A percentile compares a stretch with the other conserved stretches of the same genome.
Evolutionary conservation across 1,284 basidiomycete species (phyloP).

Genomic region (Sporisorium graminicola): DNA sequence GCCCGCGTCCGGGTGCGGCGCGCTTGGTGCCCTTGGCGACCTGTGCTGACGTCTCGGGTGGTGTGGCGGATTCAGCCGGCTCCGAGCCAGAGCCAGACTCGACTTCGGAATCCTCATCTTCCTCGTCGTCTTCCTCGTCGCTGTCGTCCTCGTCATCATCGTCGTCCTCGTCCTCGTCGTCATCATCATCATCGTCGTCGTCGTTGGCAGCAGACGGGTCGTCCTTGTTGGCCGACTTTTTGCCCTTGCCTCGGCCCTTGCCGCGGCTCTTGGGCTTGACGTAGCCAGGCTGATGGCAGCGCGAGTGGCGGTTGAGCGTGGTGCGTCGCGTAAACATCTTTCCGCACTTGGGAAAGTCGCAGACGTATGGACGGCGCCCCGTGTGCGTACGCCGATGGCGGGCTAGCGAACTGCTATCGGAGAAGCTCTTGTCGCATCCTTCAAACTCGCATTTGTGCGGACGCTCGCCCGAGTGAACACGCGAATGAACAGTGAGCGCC

Average conservation of each 20-base stretch:
- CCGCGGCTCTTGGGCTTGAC: conserved; percentile 58
- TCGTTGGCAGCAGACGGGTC: conserved; percentile 22
- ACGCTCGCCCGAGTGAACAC: conserved; percentile 89
- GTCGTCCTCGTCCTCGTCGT: conserved; percentile 57
- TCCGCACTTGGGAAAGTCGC: conserved; percentile 65
- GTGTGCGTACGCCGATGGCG: conserved; percentile 81
- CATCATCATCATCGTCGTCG: conserved; percentile 48
- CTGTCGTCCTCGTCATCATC: conserved; percentile 49
- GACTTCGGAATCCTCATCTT: conserved; percentile 24
- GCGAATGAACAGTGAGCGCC: conserved; percentile 84
- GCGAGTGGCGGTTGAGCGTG: conserved; percentile 68
- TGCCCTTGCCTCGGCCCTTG: conserved; percentile 49
- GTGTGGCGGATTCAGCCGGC: conserved; percentile 33
- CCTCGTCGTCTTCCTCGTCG: conserved; percentile 33
- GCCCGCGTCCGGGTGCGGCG: conserved; percentile 32
- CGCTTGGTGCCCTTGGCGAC: conserved; percentile 44
- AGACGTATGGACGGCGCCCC: conserved; percentile 70
- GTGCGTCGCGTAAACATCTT: conserved; percentile 69
- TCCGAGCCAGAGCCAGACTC: conserved; percentile 42
- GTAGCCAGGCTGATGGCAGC: conserved; percentile 63
- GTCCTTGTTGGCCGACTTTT: conserved; percentile 42
- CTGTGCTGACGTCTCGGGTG: conserved; percentile 42
- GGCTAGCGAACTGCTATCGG: conserved; percentile 74
- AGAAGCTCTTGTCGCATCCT: conserved; percentile 76
- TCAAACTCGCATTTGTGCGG: conserved; percentile 79